Evolutionary conservation across 805 yeast genomes (phyloP), one percentile per base, ranked within the genome.

Genomic region (Saccharomycopsis fibuligera): DNA sequence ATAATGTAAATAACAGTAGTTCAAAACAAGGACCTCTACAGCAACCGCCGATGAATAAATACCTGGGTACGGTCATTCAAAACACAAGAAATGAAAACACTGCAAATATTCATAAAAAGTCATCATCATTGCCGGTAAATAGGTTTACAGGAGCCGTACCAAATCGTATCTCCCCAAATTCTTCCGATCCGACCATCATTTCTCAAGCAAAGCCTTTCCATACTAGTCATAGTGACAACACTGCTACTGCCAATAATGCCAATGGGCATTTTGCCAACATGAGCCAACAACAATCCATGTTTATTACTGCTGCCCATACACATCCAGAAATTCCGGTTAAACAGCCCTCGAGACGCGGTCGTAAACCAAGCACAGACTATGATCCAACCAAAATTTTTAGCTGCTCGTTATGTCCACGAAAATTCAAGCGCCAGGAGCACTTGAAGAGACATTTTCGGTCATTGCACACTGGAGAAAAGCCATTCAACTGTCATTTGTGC

Each of bases 381-480:
- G 86, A 79, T 57, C 71, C 68, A 54, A 44, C 73, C 9, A 81
- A 81, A 62, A 78, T 78, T 37, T 83, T 74, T 59, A 75, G 75
- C 27, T 83, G 90, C 61, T 75, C 75, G 29, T 74, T 71, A 58
- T 83, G 91, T 61, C 70, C 75, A 42, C 72, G 90, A 56, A 62
- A 76, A 41, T 84, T 84, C 65, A 79, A 81, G 60, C 72, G 93
- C 56, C 87, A 83, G 61, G 93, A 84, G 58, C 93, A 84, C 62
- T 65, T 84, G 56, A 82, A 81, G 60, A 72, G 93, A 51, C 93
- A 84, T 58, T 76, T 80, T 60, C 68, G 90, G 50, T 79, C 87
- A 17, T 68, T 84, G 51, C 93, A 84, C 58, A 82, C 84, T 30
- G 73, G 80, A 48, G 87, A 81, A 49, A 83, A 81, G 62, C 91